Evolutionary conservation across 2,329 filamentous ascomycete species (phyloP), one percentile per base, ranked within the genome.

Genomic region (Colletotrichum magnum): DNA sequence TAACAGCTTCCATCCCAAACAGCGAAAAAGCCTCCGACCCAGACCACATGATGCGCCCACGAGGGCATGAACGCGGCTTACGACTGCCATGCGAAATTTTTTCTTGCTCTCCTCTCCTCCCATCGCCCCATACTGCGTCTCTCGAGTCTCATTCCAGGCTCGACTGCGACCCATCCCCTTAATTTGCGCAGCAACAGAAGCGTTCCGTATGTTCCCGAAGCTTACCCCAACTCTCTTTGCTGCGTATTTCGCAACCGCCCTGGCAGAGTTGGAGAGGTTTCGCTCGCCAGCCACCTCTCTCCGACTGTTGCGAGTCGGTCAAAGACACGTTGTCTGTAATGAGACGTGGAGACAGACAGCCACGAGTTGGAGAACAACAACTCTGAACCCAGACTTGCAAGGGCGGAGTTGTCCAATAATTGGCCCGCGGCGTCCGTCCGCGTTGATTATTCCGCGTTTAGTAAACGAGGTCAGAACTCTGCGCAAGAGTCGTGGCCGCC

Each of bases 21-120:
- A 60, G 58, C 58, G 58, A 43, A 52, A 60, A 60, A 60, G 58
- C 47, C 58, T 36, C 47, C 58, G 58, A 60, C 32, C 7, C 18
- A 60, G 58, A 24, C 58, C 47, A 60, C 58, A 51, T 51, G 58
- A 60, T 60, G 45, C 58, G 15, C 48, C 45, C 47, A 43, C 58
- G 18, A 43, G 9, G 18, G 26, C 28, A 32, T 10, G 47, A 41
- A 52, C 12, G 28, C 24, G 45, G n/a, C 18, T 52, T 51, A 45
- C 21, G 47, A 41, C 47, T 41, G 47, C 58, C 32, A 52, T 18
- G 58, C 43, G 47, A 52, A 52, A 43, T n/a, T 5, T 43, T 43
- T 52, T 52, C 21, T 5, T 10, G 13, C 16, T 32, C 24, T 18
- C 21, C 16, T 16, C 28, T 39, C 4, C 26, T 41, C 32, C 18